Evolutionary conservation across 129 eudicot species (phyloP), one percentile per base, ranked within the genome.

Genomic region (Saposhnikovia divaricata): DNA sequence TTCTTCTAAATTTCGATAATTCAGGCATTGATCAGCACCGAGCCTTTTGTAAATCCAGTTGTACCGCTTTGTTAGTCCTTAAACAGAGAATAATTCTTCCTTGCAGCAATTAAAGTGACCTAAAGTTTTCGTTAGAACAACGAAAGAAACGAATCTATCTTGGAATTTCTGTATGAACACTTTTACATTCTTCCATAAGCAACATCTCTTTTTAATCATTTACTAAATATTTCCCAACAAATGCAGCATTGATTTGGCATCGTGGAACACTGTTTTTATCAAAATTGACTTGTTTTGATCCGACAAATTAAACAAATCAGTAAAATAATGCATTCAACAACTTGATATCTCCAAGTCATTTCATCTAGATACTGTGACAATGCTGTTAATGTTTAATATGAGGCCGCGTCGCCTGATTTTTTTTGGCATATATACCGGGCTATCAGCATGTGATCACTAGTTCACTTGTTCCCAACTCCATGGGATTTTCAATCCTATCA

Each of bases 211-310:
- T 55, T 21, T 57, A 57, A 57, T 57, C 66, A 55, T 57, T 57
- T 57, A 10, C 66, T 23, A 57, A 57, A 23, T n/a, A 57, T 57
- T 57, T 23, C 4, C 4, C 31, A 8, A 57, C 66, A 57, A 10
- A 23, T 8, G 21, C 3, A 10, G 25, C 66, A 57, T 57, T 13
- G 9, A 57, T 16, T 51, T 51, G 66, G 66, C 31, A 23, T 23
- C 4, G 4, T 2, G 31, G 66, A 57, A 65, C 72, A 65, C 27
- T 65, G 18, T 25, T 5, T 65, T 65, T 28, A 11, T 28, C 72
- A 65, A 13, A 65, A 65, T 31, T 31, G 73, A 15, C 73, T 28
- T 68, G 73, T 68, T 68, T 68, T 27, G 73, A 68, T 68, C 73
- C 42, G 73, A 68, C 73, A 68, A 68, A 31, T 12, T 1, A 12